Conservation (phyloP, 1,139 yeast genomes). For the Geotrichum australiense region DNA sequence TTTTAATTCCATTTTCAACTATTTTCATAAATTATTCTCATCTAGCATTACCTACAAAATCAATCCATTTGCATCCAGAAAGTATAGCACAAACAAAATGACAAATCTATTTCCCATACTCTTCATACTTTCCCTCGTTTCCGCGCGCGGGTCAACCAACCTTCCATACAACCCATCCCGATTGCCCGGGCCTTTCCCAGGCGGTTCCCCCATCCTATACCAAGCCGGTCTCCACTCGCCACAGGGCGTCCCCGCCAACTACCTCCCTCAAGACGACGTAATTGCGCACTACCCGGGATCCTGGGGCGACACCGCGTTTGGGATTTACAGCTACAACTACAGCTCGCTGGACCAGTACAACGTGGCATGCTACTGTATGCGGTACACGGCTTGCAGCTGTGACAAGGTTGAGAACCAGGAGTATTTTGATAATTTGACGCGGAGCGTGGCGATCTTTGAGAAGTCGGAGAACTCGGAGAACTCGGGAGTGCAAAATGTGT, state of each 20-base stretch:
- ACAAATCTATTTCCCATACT: too few species aligned
- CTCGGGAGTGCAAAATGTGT: conserved; percentile 11
- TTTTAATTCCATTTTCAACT: too few species aligned
- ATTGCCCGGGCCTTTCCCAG: conserved; percentile 1
- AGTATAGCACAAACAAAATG: too few species aligned
- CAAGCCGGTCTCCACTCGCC: conserved; percentile 1
- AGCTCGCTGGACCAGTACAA: conserved; percentile 19
- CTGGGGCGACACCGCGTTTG: conserved; percentile 24
- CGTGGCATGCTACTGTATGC: conserved; percentile 24
- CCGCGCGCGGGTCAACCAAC: neutral
- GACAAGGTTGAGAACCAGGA: conserved; percentile 19
- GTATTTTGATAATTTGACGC: conserved; percentile 22
- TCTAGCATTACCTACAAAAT: too few species aligned
- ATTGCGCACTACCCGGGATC: conserved; percentile 21
- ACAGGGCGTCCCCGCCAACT: conserved; percentile 19
- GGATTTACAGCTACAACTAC: conserved; percentile 23
- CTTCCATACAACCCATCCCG: neutral
- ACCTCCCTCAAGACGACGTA: conserved; percentile 14
- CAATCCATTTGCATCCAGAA: too few species aligned
- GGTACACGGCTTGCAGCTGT: conserved; percentile 25
- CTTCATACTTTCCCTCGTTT: too few species aligned
- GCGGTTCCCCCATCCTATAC: neutral
- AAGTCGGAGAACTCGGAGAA: conserved; percentile 1
- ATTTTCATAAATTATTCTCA: too few species aligned
- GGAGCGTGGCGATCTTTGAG: conserved; percentile 12